Percentiles rank a stretch among this genome's conserved stretches.
These are phyloP conservation scores for Apiotrichum sp. DNA, from an alignment of 1,284 basidiomycete genomes.

Conservation along the genomic window DNA sequence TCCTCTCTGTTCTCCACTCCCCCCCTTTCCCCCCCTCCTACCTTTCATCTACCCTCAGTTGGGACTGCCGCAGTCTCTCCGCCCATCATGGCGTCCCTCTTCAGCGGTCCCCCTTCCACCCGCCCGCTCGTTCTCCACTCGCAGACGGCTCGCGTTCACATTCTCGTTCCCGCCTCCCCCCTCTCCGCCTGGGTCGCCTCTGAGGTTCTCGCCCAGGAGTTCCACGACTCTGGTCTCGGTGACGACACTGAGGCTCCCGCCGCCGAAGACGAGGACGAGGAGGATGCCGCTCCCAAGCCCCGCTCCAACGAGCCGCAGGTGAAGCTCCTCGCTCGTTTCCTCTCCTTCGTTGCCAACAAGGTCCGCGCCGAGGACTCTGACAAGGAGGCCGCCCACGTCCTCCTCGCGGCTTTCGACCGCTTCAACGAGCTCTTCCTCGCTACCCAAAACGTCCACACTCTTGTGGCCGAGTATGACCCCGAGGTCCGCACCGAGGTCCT, in stretches of 20 bases:
- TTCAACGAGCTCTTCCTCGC: constrained; percentile 74
- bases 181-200: constrained; percentile 78
- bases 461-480: constrained; percentile 67
- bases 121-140: constrained; percentile 49
- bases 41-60: constrained; percentile 4
- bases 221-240: constrained; percentile 57
- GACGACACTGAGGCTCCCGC: constrained; percentile 31
- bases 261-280: constrained; percentile 45
- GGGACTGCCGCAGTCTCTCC: constrained; percentile 19
- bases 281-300: constrained; percentile 30
- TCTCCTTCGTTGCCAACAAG: constrained; percentile 63
- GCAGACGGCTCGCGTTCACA: constrained; percentile 53
- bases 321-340: constrained; percentile 72
- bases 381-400: constrained; percentile 60
- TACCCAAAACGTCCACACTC: constrained; percentile 61
- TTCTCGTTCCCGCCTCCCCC: constrained; percentile 68
- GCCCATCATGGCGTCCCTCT: constrained; percentile 43
- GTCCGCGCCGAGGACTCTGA: constrained; percentile 53
- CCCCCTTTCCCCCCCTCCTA: too few species aligned
- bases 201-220: constrained; percentile 80
- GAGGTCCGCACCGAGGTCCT: constrained; percentile 72
- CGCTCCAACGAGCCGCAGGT: constrained; percentile 56
- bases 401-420: constrained; percentile 64
- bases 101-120: constrained; percentile 35
- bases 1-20: not conserved